Evolutionary conservation across 31 red algal species (phyloP).

Genomic region (Endocladia muricata): DNA sequence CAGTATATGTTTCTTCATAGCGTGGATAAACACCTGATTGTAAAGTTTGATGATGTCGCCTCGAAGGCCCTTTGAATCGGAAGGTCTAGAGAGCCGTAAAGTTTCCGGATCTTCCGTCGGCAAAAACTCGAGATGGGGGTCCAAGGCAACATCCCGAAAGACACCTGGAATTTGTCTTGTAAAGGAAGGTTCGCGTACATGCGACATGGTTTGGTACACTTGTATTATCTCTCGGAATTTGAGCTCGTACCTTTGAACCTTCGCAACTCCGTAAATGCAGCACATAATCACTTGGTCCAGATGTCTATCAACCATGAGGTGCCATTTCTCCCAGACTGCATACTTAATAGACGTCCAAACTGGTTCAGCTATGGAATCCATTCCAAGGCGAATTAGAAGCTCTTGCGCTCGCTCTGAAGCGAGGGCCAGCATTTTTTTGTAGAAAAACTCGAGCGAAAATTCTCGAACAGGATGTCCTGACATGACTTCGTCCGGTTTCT

Average conservation of each 20-base stretch:
- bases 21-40: constrained; percentile 50
- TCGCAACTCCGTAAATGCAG: constrained; percentile 58
- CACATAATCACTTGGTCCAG: constrained; percentile 60
- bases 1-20: constrained; percentile 45
- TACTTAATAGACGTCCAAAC: constrained; percentile 59
- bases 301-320: constrained; percentile 45
- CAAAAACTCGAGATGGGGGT: not conserved
- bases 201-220: constrained; percentile 28
- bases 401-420: constrained; percentile 30
- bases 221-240: constrained; percentile 46
- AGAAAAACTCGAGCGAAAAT: constrained; percentile 45
- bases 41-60: constrained; percentile 78
- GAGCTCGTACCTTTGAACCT: constrained; percentile 26
- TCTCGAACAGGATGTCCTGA: constrained; percentile 3
- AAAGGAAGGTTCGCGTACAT: constrained; percentile 48
- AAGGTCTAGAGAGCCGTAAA: not conserved
- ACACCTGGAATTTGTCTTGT: not conserved
- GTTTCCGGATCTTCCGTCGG: not conserved
- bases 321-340: constrained; percentile 25
- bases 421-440: constrained; percentile 32
- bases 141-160: constrained; percentile 28
- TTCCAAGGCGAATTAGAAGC: constrained; percentile 23
- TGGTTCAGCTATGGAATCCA: not conserved
- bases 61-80: not conserved
- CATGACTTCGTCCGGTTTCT: not conserved